Evolutionary conservation across 139 green algal species (phyloP).

Genomic region (Chlorella sp.): DNA sequence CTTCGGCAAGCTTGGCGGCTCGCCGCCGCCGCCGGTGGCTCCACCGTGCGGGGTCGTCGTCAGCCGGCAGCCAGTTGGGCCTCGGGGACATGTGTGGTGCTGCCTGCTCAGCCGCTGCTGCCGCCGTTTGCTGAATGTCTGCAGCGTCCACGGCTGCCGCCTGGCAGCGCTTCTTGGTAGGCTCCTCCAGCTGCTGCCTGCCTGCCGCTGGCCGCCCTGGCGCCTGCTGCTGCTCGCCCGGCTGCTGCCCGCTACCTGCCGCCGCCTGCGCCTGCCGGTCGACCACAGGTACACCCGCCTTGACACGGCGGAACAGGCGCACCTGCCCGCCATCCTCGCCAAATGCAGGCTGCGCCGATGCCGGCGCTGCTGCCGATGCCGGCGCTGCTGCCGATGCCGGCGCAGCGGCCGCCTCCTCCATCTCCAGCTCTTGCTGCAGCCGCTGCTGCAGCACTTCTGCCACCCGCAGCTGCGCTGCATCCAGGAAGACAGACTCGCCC

Average conservation of each 20-base stretch:
- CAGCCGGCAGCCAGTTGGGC: background rate
- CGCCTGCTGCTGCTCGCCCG: background rate
- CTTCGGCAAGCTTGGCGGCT: conserved; percentile 12
- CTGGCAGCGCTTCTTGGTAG: conserved; percentile 4
- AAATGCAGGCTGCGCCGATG: background rate
- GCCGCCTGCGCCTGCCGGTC: conserved; percentile 2
- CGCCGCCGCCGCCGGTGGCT: conserved; percentile 16
- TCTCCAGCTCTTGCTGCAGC: conserved; percentile 5
- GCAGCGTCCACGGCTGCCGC: conserved; percentile 11
- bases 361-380: background rate
- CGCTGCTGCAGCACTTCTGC: conserved; percentile 15
- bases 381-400: background rate
- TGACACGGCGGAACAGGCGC: conserved; percentile 23
- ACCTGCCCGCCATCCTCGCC: background rate
- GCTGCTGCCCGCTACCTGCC: background rate
- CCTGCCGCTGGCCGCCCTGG: too few species aligned
- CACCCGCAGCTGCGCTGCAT: conserved; percentile 28
- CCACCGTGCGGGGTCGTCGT: conserved; percentile 19
- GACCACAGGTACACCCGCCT: background rate
- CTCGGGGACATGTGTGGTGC: background rate
- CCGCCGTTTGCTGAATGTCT: background rate
- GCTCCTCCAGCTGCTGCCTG: background rate
- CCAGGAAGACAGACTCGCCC: background rate
- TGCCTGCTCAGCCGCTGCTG: background rate
- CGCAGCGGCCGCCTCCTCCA: background rate